Evolutionary conservation across 192 early-diverging fungal genomes (phyloP).

Genomic region (Backusella luteola): DNA sequence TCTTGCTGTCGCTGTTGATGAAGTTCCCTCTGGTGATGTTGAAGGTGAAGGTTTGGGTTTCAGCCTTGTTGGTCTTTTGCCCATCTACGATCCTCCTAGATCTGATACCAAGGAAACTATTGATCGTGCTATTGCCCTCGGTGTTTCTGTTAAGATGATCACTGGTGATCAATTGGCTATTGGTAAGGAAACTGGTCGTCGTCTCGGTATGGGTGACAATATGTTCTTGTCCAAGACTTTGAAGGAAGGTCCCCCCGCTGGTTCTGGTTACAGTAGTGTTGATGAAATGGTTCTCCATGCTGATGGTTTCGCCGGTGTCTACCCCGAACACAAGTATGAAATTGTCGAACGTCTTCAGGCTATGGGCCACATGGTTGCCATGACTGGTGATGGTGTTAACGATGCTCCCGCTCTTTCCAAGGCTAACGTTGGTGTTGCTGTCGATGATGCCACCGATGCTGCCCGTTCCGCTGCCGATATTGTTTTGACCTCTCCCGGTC

Average conservation of each 20-base stretch:
- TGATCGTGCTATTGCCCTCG: constrained; percentile 67
- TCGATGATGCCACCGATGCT: constrained; percentile 70
- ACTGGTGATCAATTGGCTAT: constrained; percentile 90
- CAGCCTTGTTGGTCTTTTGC: constrained; percentile 67
- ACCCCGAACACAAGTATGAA: constrained; percentile 67
- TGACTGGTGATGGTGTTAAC: constrained; percentile 74
- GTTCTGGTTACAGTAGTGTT: constrained; percentile 50
- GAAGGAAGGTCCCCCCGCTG: constrained; percentile 62
- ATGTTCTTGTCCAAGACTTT: constrained; percentile 68
- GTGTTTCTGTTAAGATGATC: constrained; percentile 89
- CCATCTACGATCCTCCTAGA: constrained; percentile 74
- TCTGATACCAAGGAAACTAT: constrained; percentile 80
- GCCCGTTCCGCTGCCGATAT: constrained; percentile 76
- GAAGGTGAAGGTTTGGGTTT: constrained; percentile 66
- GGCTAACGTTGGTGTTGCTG: constrained; percentile 73
- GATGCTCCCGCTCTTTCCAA: constrained; percentile 68
- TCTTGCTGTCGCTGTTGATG: constrained; percentile 70
- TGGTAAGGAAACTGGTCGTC: constrained; percentile 76
- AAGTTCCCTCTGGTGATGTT: constrained; percentile 55
- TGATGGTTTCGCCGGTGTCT: constrained; percentile 64
- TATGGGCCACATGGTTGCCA: constrained; percentile 69
- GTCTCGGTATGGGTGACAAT: constrained; percentile 66
- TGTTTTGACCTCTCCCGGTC: constrained; percentile 71
- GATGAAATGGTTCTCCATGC: constrained; percentile 59
- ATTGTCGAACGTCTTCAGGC: constrained; percentile 65